Percentiles rank a stretch among this genome's conserved stretches.
Conservation (phyloP, 169 alveolate genomes). For the Cryptosporidium sp. region DNA sequence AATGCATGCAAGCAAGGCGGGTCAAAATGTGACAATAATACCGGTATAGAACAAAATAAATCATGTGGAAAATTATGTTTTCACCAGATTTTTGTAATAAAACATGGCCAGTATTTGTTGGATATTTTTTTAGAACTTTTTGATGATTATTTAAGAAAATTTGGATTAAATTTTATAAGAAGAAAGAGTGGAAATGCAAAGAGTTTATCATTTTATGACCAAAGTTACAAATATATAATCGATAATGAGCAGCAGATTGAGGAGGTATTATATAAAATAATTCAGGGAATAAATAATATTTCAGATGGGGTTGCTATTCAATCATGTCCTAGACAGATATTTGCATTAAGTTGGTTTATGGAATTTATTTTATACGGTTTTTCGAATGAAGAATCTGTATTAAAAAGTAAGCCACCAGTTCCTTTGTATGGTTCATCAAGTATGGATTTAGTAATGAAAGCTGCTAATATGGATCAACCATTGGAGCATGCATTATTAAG, state of each 20-base stretch:
- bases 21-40: background rate
- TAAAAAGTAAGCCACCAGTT: slow-evolving; percentile 15
- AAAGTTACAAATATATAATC: slow-evolving; percentile 2
- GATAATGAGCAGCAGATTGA: slow-evolving; percentile 3
- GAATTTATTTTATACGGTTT: slow-evolving; percentile 2
- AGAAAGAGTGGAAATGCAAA: background rate
- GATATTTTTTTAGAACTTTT: slow-evolving; percentile 41
- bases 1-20: background rate
- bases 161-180: background rate
- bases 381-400: background rate
- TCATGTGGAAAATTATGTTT: slow-evolving; percentile 25
- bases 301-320: slow-evolving; percentile 36
- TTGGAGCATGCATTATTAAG: slow-evolving; percentile 20
- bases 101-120: slow-evolving; percentile 35
- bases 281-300: slow-evolving; percentile 10
- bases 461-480: slow-evolving; percentile 27
- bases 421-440: slow-evolving; percentile 60
- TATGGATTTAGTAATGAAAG: slow-evolving; percentile 55
- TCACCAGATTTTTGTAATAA: slow-evolving; percentile 30
- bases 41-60: background rate
- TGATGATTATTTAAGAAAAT: slow-evolving; percentile 22
- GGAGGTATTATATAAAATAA: background rate
- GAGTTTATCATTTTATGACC: background rate
- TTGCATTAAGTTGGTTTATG: slow-evolving; percentile 59
- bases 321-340: slow-evolving; percentile 57